These are phyloP conservation scores for Raphanus hybrid DNA, from an alignment of 441 rosid genomes.

Conservation along the genomic window DNA sequence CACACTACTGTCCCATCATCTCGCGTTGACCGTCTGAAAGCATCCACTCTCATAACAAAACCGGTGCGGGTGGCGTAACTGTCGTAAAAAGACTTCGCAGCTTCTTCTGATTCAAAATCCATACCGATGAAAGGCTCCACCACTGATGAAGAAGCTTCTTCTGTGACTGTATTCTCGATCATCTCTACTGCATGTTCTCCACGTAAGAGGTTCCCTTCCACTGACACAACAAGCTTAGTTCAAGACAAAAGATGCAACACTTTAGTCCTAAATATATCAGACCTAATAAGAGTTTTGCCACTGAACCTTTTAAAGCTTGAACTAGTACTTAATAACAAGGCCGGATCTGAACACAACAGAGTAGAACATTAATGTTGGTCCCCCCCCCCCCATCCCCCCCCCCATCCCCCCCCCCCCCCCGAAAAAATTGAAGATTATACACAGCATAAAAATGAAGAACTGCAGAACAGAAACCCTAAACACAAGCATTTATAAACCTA, in stretches of 20 bases:
- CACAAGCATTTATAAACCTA: neutral
- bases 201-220: no score
- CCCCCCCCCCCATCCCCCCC: no score
- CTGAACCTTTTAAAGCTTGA: neutral
- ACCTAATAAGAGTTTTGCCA: neutral
- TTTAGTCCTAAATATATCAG: neutral
- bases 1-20: conserved; percentile 71
- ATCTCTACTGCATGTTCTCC: neutral
- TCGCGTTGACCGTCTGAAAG: conserved; percentile 74
- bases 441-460: no score
- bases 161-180: conserved; percentile 41
- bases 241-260: neutral
- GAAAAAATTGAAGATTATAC: no score
- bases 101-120: conserved; percentile 83
- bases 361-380: no score
- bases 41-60: conserved; percentile 79
- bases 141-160: conserved; percentile 44
- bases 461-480: conserved; percentile 8
- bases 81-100: conserved; percentile 67
- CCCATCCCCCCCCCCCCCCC: no score
- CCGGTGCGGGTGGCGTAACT: conserved; percentile 65
- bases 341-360: no score
- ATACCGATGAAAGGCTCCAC: conserved; percentile 66
- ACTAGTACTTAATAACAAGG: neutral
- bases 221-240: neutral